A percentile compares a stretch with the other conserved stretches of the same genome.
Evolutionary conservation across 139 green algal genomes (phyloP).

Genomic region (Micromonas pusilla): DNA sequence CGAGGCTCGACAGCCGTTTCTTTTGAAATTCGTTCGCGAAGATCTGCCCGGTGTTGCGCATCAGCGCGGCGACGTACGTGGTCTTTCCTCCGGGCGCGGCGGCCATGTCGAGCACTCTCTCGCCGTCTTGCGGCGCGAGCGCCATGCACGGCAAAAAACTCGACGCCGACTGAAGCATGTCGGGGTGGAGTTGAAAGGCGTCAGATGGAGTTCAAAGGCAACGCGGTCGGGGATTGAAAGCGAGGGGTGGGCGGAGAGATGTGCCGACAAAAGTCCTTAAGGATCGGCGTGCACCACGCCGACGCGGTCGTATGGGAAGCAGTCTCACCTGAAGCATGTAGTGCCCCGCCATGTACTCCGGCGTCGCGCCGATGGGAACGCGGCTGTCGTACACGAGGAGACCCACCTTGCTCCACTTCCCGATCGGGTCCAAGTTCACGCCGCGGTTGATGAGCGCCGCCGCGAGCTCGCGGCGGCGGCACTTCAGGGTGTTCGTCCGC

Average conservation of each 20-base stretch:
- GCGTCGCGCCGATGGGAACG: conserved; percentile 95
- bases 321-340: no score
- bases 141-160: conserved; percentile 98
- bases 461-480: conserved; percentile 83
- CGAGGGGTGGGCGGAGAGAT: no score
- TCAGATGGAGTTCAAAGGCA: no score
- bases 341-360: conserved; percentile 99
- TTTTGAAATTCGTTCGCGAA: conserved; percentile 96
- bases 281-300: no score
- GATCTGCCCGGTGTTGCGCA: conserved; percentile 89
- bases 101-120: conserved; percentile 87
- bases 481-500: conserved; percentile 90
- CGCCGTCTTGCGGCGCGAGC: conserved; percentile 74
- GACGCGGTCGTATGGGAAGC: no score
- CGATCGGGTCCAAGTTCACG: conserved; percentile 96
- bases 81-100: conserved; percentile 98
- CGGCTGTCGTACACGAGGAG: conserved; percentile 93
- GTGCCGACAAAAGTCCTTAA: no score
- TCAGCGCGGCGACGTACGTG: conserved; percentile 88
- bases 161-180: conserved; percentile 51
- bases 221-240: no score
- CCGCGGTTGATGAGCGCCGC: conserved; percentile 89
- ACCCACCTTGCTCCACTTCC: conserved; percentile 91
- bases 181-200: no score
- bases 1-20: conserved; percentile 79